phyloP scores from a whole-genome alignment of 306 rosid genomes.

The Quercus rubra region DNA sequence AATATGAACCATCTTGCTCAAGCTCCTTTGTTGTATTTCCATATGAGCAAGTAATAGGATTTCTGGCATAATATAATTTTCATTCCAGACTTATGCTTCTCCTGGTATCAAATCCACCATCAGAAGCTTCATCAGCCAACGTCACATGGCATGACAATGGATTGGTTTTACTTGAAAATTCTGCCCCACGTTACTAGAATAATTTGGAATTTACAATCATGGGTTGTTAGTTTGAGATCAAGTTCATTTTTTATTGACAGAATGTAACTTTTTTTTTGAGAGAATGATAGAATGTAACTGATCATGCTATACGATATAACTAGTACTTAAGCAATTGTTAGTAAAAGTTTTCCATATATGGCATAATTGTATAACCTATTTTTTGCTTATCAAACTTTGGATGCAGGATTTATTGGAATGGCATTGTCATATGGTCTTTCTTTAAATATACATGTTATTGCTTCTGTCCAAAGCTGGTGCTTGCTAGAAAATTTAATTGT shows the following conservation, averaged over 20 bases:
- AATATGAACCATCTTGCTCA: background rate
- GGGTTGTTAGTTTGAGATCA: background rate
- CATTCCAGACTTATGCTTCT: background rate
- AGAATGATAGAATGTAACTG: background rate
- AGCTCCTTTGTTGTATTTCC: background rate
- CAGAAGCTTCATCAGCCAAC: background rate
- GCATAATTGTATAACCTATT: background rate
- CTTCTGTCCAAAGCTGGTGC: constrained; percentile 24
- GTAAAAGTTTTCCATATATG: background rate
- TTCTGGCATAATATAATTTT: background rate
- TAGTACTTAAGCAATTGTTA: background rate
- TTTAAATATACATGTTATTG: constrained; percentile 12
- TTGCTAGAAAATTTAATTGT: constrained; percentile 20
- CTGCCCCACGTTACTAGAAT: background rate
- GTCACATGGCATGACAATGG: background rate
- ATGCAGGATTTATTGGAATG: constrained; percentile 35
- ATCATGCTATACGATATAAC: background rate
- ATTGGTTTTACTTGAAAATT: background rate
- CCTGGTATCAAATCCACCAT: background rate
- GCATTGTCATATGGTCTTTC: constrained; percentile 29
- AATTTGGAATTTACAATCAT: too few relatives aligned
- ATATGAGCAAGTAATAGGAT: background rate
- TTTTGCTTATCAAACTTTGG: background rate
- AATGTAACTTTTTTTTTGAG: background rate
- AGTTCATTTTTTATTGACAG: background rate